These are phyloP conservation scores for Thelephora terrestris DNA, from an alignment of 1,284 basidiomycete genomes.

Conservation along the genomic window DNA sequence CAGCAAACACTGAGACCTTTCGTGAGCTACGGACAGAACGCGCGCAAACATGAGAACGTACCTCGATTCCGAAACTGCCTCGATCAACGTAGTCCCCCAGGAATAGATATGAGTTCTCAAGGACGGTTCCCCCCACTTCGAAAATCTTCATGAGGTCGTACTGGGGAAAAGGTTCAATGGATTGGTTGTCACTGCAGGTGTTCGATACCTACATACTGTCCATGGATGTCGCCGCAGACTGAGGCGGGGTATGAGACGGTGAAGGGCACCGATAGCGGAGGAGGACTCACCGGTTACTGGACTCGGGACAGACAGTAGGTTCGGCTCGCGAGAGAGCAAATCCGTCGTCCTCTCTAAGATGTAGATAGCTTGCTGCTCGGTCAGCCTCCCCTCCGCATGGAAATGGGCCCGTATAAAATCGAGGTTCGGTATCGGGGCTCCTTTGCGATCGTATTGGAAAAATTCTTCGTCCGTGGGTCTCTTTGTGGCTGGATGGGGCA, in stretches of 20 bases:
- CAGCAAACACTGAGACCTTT: conserved; percentile 13
- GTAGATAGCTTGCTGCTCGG: conserved; percentile 81
- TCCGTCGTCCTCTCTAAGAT: conserved; percentile 77
- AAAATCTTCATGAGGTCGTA: conserved; percentile 98
- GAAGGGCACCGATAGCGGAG: conserved; percentile 7
- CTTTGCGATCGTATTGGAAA: conserved; percentile 22
- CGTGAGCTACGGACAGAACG: not conserved
- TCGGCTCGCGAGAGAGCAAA: conserved; percentile 73
- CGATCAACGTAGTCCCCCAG: conserved; percentile 98
- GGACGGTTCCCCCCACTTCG: conserved; percentile 86
- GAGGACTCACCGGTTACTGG: conserved; percentile 80
- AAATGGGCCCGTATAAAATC: conserved; percentile 91
- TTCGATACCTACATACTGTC: conserved; percentile 78
- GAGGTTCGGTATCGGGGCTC: conserved; percentile 61
- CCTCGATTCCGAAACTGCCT: conserved; percentile 93
- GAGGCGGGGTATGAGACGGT: conserved; percentile 1
- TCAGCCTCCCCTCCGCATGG: conserved; percentile 80
- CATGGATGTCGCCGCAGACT: conserved; percentile 98
- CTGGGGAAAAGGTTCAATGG: conserved; percentile 30
- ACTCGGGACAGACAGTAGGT: conserved; percentile 80
- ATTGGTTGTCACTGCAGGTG: conserved; percentile 3
- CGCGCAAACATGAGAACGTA: conserved; percentile 25
- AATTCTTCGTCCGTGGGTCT: conserved; percentile 27
- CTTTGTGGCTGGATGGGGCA: conserved; percentile 22
- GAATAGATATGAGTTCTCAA: conserved; percentile 90